A percentile compares a stretch with the other conserved stretches of the same genome.
These are phyloP conservation scores for Medicago ruthenica DNA, from an alignment of 306 rosid genomes.

Conservation along the genomic window DNA sequence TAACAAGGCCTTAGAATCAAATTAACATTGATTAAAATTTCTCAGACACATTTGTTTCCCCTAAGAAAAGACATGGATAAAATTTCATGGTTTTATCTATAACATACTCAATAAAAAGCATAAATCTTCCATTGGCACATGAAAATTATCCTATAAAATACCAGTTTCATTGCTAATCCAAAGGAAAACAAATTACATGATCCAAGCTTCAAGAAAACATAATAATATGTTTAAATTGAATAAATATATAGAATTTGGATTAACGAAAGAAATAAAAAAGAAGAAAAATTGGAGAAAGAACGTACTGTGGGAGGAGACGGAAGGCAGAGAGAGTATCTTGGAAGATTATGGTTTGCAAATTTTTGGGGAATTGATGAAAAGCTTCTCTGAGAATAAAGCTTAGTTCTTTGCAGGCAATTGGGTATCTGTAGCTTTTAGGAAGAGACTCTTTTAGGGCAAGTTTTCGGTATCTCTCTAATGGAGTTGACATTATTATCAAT, in stretches of 20 bases:
- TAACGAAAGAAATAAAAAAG: no score
- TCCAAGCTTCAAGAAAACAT: not conserved
- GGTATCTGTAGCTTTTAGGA: constrained; percentile 54
- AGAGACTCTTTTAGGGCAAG: constrained; percentile 58
- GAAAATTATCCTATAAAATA: not conserved
- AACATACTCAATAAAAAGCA: not conserved
- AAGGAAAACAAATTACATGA: not conserved
- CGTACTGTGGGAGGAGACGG: constrained; percentile 79
- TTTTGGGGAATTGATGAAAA: constrained; percentile 66
- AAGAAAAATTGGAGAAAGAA: not conserved
- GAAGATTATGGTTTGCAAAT: constrained; percentile 65
- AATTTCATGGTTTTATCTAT: constrained; percentile 8
- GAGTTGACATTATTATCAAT: constrained; percentile 50
- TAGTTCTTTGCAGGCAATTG: constrained; percentile 75
- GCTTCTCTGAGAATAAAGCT: constrained; percentile 66
- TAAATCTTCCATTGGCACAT: constrained; percentile 1
- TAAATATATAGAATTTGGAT: not conserved
- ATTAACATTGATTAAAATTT: constrained; percentile 2
- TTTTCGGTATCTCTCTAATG: constrained; percentile 60
- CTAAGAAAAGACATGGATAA: constrained; percentile 9
- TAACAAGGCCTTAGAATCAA: not conserved
- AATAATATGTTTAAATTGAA: not conserved
- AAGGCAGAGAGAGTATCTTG: constrained; percentile 80
- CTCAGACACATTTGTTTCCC: not conserved
- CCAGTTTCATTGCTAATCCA: not conserved